Percentiles rank a stretch among this genome's conserved stretches.
Evolutionary conservation across 768 basidiomycete genomes (phyloP).

Genomic region (Suillus cothurnatus): DNA sequence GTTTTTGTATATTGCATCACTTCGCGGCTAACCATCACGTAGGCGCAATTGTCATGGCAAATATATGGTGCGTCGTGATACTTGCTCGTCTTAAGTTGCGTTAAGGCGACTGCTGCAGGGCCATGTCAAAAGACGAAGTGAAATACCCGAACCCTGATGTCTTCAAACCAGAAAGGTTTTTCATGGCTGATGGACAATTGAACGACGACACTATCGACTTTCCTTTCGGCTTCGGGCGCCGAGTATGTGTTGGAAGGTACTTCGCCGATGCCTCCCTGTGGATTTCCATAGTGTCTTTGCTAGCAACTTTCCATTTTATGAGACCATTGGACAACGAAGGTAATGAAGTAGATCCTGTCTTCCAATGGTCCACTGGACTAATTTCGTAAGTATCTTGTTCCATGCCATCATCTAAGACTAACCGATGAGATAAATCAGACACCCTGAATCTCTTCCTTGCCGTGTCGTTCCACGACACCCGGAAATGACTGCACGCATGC

Average conservation of each 20-base stretch:
- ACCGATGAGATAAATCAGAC: constrained; percentile 17
- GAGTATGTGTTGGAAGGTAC: constrained; percentile 32
- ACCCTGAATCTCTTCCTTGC: constrained; percentile 31
- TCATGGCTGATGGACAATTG: constrained; percentile 25
- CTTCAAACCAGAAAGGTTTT: constrained; percentile 33
- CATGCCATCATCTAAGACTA: neutral
- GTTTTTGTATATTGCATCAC: neutral
- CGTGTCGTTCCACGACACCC: constrained; percentile 27
- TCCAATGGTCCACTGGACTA: constrained; percentile 31
- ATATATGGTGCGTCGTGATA: constrained; percentile 26
- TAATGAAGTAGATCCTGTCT: constrained; percentile 25
- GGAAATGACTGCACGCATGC: constrained; percentile 16
- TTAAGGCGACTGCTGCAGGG: constrained; percentile 18
- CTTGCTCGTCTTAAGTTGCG: constrained; percentile 11
- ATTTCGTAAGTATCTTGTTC: constrained; percentile 25
- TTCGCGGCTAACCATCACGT: constrained; percentile 19
- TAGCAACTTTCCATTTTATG: constrained; percentile 32
- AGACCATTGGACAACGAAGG: constrained; percentile 30
- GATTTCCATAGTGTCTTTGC: constrained; percentile 33
- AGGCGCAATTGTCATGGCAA: constrained; percentile 34
- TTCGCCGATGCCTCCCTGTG: constrained; percentile 36
- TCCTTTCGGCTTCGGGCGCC: constrained; percentile 33
- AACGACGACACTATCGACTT: constrained; percentile 25
- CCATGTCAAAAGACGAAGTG: constrained; percentile 29
- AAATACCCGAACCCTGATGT: constrained; percentile 29